Evolutionary conservation across 140 eudicot genomes (phyloP).

Genomic region (Flaveria floridana): DNA sequence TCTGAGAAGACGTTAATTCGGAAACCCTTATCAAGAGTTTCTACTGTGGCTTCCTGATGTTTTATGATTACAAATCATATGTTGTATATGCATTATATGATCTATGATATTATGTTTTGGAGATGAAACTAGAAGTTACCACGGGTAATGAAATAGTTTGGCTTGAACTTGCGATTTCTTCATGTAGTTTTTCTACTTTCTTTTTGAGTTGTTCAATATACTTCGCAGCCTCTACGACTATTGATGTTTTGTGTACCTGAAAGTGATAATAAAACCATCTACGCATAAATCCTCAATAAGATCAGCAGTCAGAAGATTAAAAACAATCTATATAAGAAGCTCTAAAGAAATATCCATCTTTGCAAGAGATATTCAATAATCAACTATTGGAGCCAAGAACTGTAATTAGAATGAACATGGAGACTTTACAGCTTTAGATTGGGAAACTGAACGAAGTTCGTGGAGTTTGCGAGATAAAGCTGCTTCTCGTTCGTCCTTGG

Average conservation of each 20-base stretch:
- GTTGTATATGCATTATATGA: neutral
- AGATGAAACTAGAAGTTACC: constrained; percentile 32
- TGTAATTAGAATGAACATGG: neutral
- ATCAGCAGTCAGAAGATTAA: neutral
- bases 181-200: constrained; percentile 48
- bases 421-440: constrained; percentile 50
- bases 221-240: constrained; percentile 56
- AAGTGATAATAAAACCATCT: neutral
- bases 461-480: constrained; percentile 43
- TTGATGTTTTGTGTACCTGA: constrained; percentile 56
- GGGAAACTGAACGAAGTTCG: constrained; percentile 52
- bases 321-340: too few relatives aligned
- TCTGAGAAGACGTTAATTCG: constrained; percentile 49
- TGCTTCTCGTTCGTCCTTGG: constrained; percentile 42
- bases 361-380: neutral
- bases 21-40: constrained; percentile 69
- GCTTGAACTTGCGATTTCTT: constrained; percentile 35
- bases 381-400: neutral
- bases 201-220: constrained; percentile 53
- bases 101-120: neutral
- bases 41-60: constrained; percentile 51
- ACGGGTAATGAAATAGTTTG: constrained; percentile 28
- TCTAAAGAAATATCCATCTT: too few relatives aligned
- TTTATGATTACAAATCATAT: neutral
- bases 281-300: neutral